A percentile compares a stretch with the other conserved stretches of the same genome.
Evolutionary conservation across 352 stramenopile species (phyloP).

Genomic region (Phytophthora foliorum): DNA sequence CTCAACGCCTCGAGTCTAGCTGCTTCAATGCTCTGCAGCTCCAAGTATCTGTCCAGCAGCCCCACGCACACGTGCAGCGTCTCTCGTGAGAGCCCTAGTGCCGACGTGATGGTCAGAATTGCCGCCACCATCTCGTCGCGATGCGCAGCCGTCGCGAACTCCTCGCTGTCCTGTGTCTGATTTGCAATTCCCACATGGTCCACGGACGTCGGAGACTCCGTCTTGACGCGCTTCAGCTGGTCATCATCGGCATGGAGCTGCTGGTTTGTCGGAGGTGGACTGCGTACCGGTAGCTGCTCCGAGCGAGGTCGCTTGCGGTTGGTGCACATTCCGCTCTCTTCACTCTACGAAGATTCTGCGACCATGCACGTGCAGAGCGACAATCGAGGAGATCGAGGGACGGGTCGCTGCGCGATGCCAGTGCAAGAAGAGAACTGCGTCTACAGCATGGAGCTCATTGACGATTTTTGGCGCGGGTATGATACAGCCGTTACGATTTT

Average conservation of each 20-base stretch:
- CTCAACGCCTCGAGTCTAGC: slow-evolving; percentile 61
- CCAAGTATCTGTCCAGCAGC: slow-evolving; percentile 64
- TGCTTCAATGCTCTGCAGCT: slow-evolving; percentile 25
- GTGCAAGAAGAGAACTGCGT: slow-evolving; percentile 50
- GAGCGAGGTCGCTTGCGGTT: slow-evolving; percentile 38
- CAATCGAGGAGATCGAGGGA: slow-evolving; percentile 7
- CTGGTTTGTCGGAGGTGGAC: slow-evolving; percentile 20
- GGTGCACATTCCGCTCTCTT: slow-evolving; percentile 29
- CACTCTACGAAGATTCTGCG: slow-evolving; percentile 4
- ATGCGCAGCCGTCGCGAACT: slow-evolving; percentile 46
- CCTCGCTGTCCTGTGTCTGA: slow-evolving; percentile 13
- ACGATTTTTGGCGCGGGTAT: slow-evolving; percentile 38
- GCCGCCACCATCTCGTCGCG: slow-evolving; percentile 74
- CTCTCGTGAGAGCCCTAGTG: slow-evolving; percentile 63
- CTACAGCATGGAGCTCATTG: slow-evolving; percentile 22
- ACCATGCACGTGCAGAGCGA: slow-evolving; percentile 9
- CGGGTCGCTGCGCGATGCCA: not conserved
- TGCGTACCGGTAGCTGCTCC: slow-evolving; percentile 10
- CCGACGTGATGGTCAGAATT: slow-evolving; percentile 72
- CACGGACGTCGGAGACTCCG: slow-evolving; percentile 33
- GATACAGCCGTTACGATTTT: slow-evolving; percentile 31
- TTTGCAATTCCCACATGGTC: slow-evolving; percentile 17
- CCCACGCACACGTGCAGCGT: slow-evolving; percentile 70
- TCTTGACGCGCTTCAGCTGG: slow-evolving; percentile 31
- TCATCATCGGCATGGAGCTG: slow-evolving; percentile 23